A percentile compares a stretch with the other conserved stretches of the same genome.
These are phyloP conservation scores for Guyanaporus albipodus DNA, from an alignment of 768 basidiomycete genomes.

Conservation along the genomic window DNA sequence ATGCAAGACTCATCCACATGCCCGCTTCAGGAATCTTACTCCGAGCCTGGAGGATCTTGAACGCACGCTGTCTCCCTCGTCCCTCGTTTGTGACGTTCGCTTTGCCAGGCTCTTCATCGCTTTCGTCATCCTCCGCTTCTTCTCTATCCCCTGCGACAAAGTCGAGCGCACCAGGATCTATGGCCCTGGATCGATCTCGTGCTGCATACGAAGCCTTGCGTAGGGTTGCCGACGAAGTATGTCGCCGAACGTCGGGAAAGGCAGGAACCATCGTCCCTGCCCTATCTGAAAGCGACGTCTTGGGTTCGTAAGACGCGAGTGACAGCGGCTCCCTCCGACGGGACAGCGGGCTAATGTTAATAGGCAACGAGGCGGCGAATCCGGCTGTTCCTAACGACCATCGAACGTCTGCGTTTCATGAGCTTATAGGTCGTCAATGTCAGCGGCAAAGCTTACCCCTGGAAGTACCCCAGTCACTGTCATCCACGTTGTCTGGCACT, in stretches of 20 bases:
- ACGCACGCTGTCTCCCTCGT: conserved; percentile 54
- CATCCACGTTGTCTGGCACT: conserved; percentile 15
- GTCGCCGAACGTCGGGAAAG: conserved; percentile 17
- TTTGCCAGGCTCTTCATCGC: conserved; percentile 19
- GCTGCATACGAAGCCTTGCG: conserved; percentile 65
- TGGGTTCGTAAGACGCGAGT: conserved; percentile 56
- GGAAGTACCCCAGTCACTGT: conserved; percentile 24
- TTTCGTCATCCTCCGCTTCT: conserved; percentile 40
- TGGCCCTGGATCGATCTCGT: conserved; percentile 57
- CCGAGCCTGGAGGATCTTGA: conserved; percentile 67
- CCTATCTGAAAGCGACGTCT: conserved; percentile 42
- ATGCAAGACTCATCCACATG: conserved; percentile 81
- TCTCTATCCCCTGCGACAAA: conserved; percentile 51
- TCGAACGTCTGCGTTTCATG: conserved; percentile 19
- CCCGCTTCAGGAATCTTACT: conserved; percentile 64
- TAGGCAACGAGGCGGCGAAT: conserved; percentile 58
- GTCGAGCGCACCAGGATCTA: conserved; percentile 70
- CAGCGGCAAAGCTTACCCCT: conserved; percentile 19
- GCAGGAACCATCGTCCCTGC: conserved; percentile 30
- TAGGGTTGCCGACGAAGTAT: conserved; percentile 43
- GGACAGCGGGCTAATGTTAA: conserved; percentile 47
- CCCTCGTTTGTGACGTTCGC: conserved; percentile 28
- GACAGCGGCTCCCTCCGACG: conserved; percentile 39
- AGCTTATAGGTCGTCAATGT: background rate
- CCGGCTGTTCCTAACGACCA: conserved; percentile 29